These are phyloP conservation scores for Samsoniella hepiali DNA, from an alignment of 2,329 filamentous ascomycete genomes.

Conservation along the genomic window DNA sequence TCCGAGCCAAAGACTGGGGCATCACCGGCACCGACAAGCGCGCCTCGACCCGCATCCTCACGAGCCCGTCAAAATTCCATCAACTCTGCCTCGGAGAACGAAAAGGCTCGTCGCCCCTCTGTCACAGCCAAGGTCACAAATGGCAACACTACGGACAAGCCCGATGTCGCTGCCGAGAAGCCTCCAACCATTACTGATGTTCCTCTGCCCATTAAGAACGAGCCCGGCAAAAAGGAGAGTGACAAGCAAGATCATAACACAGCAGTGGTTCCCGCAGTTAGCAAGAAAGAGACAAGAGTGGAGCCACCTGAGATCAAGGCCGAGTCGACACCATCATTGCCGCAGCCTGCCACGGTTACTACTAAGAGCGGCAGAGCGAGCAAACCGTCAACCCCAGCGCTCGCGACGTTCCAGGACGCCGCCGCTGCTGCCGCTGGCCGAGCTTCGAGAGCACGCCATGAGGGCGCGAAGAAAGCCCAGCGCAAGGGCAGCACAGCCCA, in stretches of 20 bases:
- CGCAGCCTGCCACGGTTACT: conserved; percentile 46
- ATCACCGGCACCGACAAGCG: conserved; percentile 58
- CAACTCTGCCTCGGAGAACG: conserved; percentile 55
- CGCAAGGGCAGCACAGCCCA: conserved; percentile 42
- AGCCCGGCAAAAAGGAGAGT: conserved; percentile 33
- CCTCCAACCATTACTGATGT: conserved; percentile 55
- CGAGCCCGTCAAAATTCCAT: conserved; percentile 74
- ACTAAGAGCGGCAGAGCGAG: conserved; percentile 65
- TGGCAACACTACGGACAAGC: conserved; percentile 38
- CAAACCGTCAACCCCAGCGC: conserved; percentile 63
- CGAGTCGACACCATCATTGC: conserved; percentile 45
- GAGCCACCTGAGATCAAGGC: conserved; percentile 38
- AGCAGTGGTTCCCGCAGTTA: conserved; percentile 25
- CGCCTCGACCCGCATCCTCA: conserved; percentile 62
- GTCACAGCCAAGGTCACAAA: conserved; percentile 61
- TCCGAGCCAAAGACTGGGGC: conserved; percentile 55
- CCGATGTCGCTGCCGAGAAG: conserved; percentile 30
- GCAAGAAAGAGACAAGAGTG: conserved; percentile 43
- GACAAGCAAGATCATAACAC: conserved; percentile 29
- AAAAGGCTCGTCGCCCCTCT: conserved; percentile 54
- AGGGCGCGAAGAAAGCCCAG: conserved; percentile 52
- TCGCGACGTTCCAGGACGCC: conserved; percentile 58
- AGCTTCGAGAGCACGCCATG: conserved; percentile 47
- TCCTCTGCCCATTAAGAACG: conserved; percentile 30
- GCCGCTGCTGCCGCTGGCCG: conserved; percentile 51